These are phyloP conservation scores for Aspergillus sp. DNA, from an alignment of 2,329 filamentous ascomycete genomes.

Conservation along the genomic window DNA sequence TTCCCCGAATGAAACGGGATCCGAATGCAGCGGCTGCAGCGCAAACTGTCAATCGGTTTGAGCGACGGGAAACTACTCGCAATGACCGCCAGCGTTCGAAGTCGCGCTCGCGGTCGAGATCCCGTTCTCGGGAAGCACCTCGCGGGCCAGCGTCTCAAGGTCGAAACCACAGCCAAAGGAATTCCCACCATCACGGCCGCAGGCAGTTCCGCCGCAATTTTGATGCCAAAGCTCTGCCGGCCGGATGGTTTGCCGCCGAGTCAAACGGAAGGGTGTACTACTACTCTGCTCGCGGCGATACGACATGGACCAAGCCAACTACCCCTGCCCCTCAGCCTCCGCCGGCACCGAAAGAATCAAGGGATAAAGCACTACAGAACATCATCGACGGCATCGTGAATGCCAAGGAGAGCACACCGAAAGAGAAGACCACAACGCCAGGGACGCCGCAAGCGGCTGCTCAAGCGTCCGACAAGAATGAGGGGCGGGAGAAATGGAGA, in stretches of 20 bases:
- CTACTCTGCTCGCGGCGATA: slow-evolving; percentile 67
- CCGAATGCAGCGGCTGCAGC: slow-evolving; percentile 46
- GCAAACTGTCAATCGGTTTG: slow-evolving; percentile 55
- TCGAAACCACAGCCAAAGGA: slow-evolving; percentile 49
- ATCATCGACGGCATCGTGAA: slow-evolving; percentile 79
- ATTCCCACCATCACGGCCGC: slow-evolving; percentile 47
- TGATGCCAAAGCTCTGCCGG: slow-evolving; percentile 49
- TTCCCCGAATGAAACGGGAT: slow-evolving; percentile 79
- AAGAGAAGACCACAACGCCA: slow-evolving; percentile 45
- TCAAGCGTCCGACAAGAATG: slow-evolving; percentile 41
- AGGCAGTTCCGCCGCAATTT: slow-evolving; percentile 48
- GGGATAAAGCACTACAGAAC: slow-evolving; percentile 69
- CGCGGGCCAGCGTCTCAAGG: slow-evolving; percentile 35
- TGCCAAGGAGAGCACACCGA: slow-evolving; percentile 48
- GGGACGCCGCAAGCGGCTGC: slow-evolving; percentile 57
- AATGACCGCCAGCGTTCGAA: slow-evolving; percentile 42
- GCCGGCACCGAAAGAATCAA: slow-evolving; percentile 57
- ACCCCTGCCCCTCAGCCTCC: slow-evolving; percentile 55
- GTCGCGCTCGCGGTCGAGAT: slow-evolving; percentile 42
- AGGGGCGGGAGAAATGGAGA: slow-evolving; percentile 41
- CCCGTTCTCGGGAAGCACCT: slow-evolving; percentile 37
- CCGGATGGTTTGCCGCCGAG: slow-evolving; percentile 76
- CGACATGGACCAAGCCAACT: slow-evolving; percentile 73
- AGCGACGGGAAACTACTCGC: slow-evolving; percentile 44
- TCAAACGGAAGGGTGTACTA: slow-evolving; percentile 73